Evolutionary conservation across 768 basidiomycete genomes (phyloP).

Genomic region (Auriscalpium microsporum): DNA sequence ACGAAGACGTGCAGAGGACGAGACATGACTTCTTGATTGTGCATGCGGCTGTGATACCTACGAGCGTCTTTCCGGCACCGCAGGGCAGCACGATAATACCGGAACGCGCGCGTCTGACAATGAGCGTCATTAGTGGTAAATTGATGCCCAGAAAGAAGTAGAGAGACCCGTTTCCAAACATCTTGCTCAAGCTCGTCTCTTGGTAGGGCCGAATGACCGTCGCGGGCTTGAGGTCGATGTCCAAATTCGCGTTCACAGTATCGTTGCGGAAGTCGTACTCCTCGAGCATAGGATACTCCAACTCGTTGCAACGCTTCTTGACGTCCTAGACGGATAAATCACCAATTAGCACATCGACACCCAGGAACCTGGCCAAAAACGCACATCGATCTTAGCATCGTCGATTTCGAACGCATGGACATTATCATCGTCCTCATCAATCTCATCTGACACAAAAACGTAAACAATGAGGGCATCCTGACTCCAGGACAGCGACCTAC

Average conservation of each 20-base stretch:
- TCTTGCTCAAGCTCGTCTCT: constrained; percentile 96
- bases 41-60: constrained; percentile 98
- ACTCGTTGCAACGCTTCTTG: constrained; percentile 91
- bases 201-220: constrained; percentile 98
- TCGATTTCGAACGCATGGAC: constrained; percentile 97
- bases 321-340: constrained; percentile 56
- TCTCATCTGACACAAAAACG: constrained; percentile 58
- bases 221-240: constrained; percentile 97
- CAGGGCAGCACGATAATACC: constrained; percentile 98
- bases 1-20: constrained; percentile 97
- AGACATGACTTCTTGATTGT: constrained; percentile 99
- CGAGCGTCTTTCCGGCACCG: constrained; percentile 96
- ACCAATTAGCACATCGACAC: background rate
- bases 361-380: constrained; percentile 15
- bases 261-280: constrained; percentile 99
- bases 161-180: constrained; percentile 96
- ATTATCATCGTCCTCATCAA: constrained; percentile 96
- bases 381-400: constrained; percentile 86
- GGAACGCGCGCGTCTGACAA: constrained; percentile 82
- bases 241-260: constrained; percentile 90
- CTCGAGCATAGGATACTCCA: constrained; percentile 97
- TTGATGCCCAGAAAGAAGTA: background rate
- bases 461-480: constrained; percentile 1
- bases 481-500: constrained; percentile 31
- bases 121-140: constrained; percentile 7